Percentiles rank a stretch among this genome's conserved stretches.
Conservation (phyloP, 345 rosid species). For the Raphanus sativus region DNA sequence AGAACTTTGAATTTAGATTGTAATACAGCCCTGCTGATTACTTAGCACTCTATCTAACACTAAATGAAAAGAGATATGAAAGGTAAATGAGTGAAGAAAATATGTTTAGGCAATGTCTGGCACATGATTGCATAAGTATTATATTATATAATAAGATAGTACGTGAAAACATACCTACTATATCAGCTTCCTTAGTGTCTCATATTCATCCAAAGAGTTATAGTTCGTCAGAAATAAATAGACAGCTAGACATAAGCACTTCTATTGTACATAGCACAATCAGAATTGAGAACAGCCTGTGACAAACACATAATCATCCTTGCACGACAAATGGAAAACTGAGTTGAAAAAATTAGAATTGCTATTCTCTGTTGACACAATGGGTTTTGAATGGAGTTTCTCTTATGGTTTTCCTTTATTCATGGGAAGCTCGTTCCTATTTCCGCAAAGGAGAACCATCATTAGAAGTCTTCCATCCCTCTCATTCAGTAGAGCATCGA, state of each 20-base stretch:
- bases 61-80: too few species aligned
- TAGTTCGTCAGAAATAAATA: background rate
- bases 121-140: too few species aligned
- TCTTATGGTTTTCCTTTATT: background rate
- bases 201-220: background rate
- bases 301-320: background rate
- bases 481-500: background rate
- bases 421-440: background rate
- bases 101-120: too few species aligned
- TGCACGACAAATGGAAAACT: background rate
- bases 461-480: background rate
- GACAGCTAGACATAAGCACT: background rate
- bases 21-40: background rate
- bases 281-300: background rate
- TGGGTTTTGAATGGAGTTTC: background rate
- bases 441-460: background rate
- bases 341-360: background rate
- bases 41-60: background rate
- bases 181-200: background rate
- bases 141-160: too few species aligned
- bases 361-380: background rate
- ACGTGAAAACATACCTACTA: background rate
- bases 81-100: too few species aligned
- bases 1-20: too few species aligned
- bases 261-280: too few species aligned